A percentile compares a stretch with the other conserved stretches of the same genome.
Conservation (phyloP, 2,329 filamentous ascomycete genomes). For the Fusarium robinianum region DNA sequence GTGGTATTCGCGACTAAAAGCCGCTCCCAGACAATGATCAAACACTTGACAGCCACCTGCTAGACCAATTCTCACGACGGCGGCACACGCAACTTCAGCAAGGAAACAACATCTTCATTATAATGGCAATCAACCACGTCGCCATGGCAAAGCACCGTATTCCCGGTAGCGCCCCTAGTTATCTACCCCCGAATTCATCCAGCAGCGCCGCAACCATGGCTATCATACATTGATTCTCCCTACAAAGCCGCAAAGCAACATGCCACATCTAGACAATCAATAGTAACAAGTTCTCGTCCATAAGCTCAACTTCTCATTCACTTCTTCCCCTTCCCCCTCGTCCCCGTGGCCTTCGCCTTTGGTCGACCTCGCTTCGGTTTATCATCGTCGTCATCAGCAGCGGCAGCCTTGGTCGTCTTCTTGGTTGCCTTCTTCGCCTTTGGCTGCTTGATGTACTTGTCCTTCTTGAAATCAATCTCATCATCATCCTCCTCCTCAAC, state of each 20-base stretch:
- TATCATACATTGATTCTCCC: background rate
- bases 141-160: too few relatives aligned
- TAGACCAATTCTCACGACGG: too few relatives aligned
- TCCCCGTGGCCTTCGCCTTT: constrained; percentile 46
- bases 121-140: too few relatives aligned
- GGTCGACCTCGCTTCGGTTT: constrained; percentile 56
- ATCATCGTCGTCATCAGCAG: constrained; percentile 53
- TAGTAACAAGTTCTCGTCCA: too few relatives aligned
- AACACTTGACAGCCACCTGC: too few relatives aligned
- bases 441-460: constrained; percentile 93
- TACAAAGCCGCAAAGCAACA: background rate
- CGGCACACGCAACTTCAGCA: too few relatives aligned
- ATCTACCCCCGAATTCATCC: too few relatives aligned
- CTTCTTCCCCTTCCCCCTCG: constrained; percentile 56
- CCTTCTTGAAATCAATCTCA: constrained; percentile 78
- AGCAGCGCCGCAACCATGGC: too few relatives aligned
- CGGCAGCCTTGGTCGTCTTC: constrained; percentile 49
- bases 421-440: constrained; percentile 67
- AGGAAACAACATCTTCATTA: too few relatives aligned
- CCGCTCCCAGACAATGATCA: too few relatives aligned
- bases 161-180: background rate
- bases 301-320: constrained; percentile 16
- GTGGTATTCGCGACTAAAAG: too few relatives aligned
- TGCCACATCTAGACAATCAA: background rate
- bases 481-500: constrained; percentile 75